Evolutionary conservation across 2,329 filamentous ascomycete species (phyloP).

Genomic region (Exophiala viscosa): DNA sequence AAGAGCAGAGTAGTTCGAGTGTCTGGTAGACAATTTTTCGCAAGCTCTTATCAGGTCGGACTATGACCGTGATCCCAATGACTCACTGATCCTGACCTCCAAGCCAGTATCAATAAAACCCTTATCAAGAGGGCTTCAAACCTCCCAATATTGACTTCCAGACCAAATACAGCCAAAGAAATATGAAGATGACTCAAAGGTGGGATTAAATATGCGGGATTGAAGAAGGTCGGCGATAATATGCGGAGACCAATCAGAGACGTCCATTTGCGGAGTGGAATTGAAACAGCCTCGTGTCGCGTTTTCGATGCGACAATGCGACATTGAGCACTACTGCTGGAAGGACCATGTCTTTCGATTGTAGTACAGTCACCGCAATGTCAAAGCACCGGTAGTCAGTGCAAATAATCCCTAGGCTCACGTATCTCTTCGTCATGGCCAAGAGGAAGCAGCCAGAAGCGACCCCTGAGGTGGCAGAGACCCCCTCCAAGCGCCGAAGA

Average conservation of each 20-base stretch:
- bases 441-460: slow-evolving; percentile 20
- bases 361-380: not conserved
- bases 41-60: too few species aligned
- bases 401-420: not conserved
- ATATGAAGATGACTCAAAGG: not conserved
- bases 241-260: slow-evolving; percentile 17
- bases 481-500: slow-evolving; percentile 22
- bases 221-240: slow-evolving; percentile 5
- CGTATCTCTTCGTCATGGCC: slow-evolving; percentile 5
- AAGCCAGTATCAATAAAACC: too few species aligned
- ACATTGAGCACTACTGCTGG: not conserved
- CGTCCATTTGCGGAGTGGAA: slow-evolving; percentile 1
- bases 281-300: not conserved
- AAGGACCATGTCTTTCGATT: not conserved
- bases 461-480: slow-evolving; percentile 4
- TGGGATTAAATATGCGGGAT: not conserved
- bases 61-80: not conserved
- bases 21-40: not conserved
- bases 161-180: not conserved
- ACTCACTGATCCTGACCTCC: not conserved
- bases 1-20: too few species aligned
- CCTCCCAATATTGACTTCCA: too few species aligned
- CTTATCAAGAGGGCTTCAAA: too few species aligned
- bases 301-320: not conserved
- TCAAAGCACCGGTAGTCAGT: too few species aligned